These are phyloP conservation scores for Zymoseptoria brevis DNA, from an alignment of 2,329 filamentous ascomycete genomes.

Conservation along the genomic window DNA sequence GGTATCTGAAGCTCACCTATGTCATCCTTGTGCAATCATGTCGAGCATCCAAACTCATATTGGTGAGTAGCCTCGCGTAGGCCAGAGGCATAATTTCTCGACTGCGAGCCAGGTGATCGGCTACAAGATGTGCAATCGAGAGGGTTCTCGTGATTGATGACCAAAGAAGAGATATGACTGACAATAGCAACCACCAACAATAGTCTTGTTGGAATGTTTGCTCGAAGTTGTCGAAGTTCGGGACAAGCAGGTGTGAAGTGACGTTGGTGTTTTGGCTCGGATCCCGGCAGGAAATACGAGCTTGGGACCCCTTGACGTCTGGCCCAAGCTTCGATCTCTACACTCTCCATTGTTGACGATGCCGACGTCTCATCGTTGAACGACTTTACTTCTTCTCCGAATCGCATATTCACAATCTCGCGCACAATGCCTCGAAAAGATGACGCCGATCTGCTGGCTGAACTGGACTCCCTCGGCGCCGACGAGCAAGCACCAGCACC, in stretches of 20 bases:
- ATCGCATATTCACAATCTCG: conserved; percentile 22
- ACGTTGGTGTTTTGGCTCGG: background rate
- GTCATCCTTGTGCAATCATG: no score
- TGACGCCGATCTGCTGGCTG: conserved; percentile 27
- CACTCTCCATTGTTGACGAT: background rate
- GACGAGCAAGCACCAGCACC: conserved; percentile 19
- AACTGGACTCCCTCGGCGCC: conserved; percentile 20
- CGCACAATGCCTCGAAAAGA: conserved; percentile 33
- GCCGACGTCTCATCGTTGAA: background rate
- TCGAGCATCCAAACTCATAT: no score
- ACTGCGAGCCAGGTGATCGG: background rate
- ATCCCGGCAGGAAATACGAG: background rate
- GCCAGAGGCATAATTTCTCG: background rate
- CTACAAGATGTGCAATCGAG: background rate
- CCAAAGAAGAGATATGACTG: background rate
- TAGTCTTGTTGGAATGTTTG: background rate
- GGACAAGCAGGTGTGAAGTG: background rate
- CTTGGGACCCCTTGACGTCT: background rate
- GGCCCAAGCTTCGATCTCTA: background rate
- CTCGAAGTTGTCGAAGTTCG: background rate
- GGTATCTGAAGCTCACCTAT: background rate
- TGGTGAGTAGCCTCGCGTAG: no score
- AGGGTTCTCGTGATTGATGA: no score
- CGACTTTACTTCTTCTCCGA: no score
- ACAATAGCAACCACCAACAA: background rate